Percentiles rank a stretch among this genome's conserved stretches.
phyloP scores from a whole-genome alignment of 2,329 filamentous ascomycete species.

The Epicoccum sorghinum region DNA sequence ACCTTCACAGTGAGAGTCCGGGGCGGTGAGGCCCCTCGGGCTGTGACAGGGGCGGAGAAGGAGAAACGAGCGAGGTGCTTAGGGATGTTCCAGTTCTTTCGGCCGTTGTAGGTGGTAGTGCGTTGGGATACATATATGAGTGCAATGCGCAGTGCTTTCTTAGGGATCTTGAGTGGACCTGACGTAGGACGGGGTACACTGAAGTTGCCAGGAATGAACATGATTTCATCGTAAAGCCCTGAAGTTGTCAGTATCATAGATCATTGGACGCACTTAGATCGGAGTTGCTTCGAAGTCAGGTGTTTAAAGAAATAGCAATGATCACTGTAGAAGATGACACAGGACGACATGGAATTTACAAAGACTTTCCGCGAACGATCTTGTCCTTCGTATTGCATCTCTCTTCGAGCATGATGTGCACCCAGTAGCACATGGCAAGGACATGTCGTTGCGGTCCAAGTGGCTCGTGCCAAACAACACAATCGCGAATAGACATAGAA shows the following conservation, averaged over 20 bases:
- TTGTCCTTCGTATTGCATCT: too few species aligned
- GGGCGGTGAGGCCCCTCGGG: slow-evolving; percentile 21
- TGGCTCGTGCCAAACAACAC: too few species aligned
- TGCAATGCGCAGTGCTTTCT: slow-evolving; percentile 36
- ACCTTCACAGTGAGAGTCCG: slow-evolving; percentile 32
- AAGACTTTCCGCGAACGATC: too few species aligned
- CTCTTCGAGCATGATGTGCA: too few species aligned
- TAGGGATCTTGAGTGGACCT: slow-evolving; percentile 27
- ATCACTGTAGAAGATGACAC: background rate
- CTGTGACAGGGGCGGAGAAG: slow-evolving; percentile 35
- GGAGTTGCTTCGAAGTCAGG: background rate
- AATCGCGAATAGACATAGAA: too few species aligned
- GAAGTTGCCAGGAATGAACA: slow-evolving; percentile 41
- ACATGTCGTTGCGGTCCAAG: too few species aligned
- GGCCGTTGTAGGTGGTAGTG: slow-evolving; percentile 42
- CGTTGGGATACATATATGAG: slow-evolving; percentile 45
- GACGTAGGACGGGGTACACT: slow-evolving; percentile 25
- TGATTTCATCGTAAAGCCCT: slow-evolving; percentile 44
- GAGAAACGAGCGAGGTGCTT: slow-evolving; percentile 44
- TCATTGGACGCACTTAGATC: too few species aligned
- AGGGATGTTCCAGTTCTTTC: slow-evolving; percentile 45
- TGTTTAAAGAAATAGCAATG: background rate
- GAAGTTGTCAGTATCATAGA: background rate
- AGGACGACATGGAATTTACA: too few species aligned
- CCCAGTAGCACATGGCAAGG: too few species aligned